Percentiles rank a stretch among this genome's conserved stretches.
These are phyloP conservation scores for Phytopythium montanum DNA, from an alignment of 352 stramenopile genomes.

Conservation along the genomic window DNA sequence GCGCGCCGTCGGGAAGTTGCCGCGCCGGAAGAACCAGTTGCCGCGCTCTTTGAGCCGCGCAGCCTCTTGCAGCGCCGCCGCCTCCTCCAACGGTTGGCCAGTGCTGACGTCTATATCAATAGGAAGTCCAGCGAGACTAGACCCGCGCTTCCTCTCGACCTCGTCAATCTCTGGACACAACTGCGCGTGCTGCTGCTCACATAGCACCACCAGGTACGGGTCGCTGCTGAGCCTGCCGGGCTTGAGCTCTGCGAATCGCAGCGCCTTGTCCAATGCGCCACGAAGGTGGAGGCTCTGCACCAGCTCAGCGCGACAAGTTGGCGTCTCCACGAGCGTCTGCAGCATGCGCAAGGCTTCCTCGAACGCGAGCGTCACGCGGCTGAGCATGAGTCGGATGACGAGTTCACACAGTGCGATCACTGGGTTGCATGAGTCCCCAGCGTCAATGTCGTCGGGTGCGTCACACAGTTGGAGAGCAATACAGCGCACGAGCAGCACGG, in stretches of 20 bases:
- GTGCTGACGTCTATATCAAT: slow-evolving; percentile 15
- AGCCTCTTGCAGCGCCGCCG: slow-evolving; percentile 8
- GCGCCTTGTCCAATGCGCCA: slow-evolving; percentile 52
- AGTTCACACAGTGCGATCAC: slow-evolving; percentile 30
- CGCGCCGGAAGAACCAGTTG: slow-evolving; percentile 59
- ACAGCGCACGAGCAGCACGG: slow-evolving; percentile 19
- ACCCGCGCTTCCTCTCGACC: slow-evolving; percentile 35
- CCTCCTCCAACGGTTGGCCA: slow-evolving; percentile 17
- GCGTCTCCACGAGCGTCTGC: slow-evolving; percentile 51
- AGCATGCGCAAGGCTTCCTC: slow-evolving; percentile 52
- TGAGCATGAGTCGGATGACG: slow-evolving; percentile 56
- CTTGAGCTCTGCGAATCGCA: slow-evolving; percentile 28
- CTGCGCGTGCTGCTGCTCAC: slow-evolving; percentile 30
- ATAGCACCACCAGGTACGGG: slow-evolving; percentile 41
- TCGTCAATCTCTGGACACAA: slow-evolving; percentile 49
- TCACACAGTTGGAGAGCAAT: not conserved
- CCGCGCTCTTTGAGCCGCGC: slow-evolving; percentile 42
- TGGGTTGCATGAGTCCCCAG: not conserved
- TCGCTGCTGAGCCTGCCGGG: slow-evolving; percentile 32
- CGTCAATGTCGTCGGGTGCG: not conserved
- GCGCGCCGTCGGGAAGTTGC: slow-evolving; percentile 52
- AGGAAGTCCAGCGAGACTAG: slow-evolving; percentile 49
- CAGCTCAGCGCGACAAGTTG: slow-evolving; percentile 20
- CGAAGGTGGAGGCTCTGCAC: slow-evolving; percentile 39
- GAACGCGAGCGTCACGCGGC: slow-evolving; percentile 44